Evolutionary conservation across 2,329 filamentous ascomycete species (phyloP).

Genomic region (Endothia cerciana): DNA sequence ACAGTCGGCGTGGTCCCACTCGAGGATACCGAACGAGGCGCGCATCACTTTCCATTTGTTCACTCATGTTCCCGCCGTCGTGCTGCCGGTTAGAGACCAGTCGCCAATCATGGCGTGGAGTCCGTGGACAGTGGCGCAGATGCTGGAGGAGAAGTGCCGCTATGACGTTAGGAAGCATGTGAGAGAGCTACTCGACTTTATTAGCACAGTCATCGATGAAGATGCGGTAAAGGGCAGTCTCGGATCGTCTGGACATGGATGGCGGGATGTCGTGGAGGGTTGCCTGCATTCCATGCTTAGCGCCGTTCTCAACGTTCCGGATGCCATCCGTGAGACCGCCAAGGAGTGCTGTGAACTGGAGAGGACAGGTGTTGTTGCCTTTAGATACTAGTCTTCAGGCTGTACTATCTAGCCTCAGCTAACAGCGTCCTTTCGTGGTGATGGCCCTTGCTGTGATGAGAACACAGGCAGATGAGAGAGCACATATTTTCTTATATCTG

Average conservation of each 20-base stretch:
- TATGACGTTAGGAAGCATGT: constrained; percentile 25
- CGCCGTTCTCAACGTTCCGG: constrained; percentile 26
- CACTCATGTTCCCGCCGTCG: constrained; percentile 31
- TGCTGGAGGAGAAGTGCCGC: constrained; percentile 24
- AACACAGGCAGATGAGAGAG: too few relatives aligned
- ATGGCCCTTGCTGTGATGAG: too few relatives aligned
- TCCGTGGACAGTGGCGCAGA: constrained; percentile 31
- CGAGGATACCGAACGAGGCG: constrained; percentile 31
- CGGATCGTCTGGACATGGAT: constrained; percentile 10
- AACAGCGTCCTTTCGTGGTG: background rate
- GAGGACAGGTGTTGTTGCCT: constrained; percentile 28
- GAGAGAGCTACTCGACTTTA: constrained; percentile 26
- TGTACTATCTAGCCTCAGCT: background rate
- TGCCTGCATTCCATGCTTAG: constrained; percentile 27
- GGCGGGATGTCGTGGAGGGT: constrained; percentile 24
- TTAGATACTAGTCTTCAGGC: constrained; percentile 27
- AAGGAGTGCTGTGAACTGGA: constrained; percentile 30
- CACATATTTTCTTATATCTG: too few relatives aligned
- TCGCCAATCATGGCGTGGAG: constrained; percentile 32
- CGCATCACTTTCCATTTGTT: constrained; percentile 30
- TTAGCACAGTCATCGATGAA: constrained; percentile 29
- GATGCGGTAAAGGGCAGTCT: constrained; percentile 16
- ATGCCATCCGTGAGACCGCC: constrained; percentile 27
- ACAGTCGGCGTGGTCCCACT: constrained; percentile 31
- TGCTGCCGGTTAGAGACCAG: constrained; percentile 29